Evolutionary conservation across 805 yeast genomes (phyloP).

Genomic region (Ogataea pini): DNA sequence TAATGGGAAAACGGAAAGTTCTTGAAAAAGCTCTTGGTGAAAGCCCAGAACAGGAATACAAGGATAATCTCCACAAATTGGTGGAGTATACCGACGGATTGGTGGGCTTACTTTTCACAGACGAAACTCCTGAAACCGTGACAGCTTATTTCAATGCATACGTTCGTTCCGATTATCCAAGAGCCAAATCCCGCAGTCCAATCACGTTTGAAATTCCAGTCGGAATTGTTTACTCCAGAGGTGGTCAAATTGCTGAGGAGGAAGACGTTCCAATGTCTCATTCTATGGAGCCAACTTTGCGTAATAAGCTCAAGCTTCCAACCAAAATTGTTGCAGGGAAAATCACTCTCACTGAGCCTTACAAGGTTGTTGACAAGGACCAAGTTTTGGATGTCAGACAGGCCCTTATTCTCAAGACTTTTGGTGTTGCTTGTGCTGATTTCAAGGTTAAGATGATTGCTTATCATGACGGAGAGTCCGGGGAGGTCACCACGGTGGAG

Average conservation of each 20-base stretch:
- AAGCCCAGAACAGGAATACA: slow-evolving; percentile 84
- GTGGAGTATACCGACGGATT: slow-evolving; percentile 69
- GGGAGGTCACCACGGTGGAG: slow-evolving; percentile 26
- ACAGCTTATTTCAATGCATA: slow-evolving; percentile 80
- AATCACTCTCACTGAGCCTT: slow-evolving; percentile 72
- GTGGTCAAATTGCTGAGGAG: slow-evolving; percentile 85
- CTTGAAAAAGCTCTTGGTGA: slow-evolving; percentile 91
- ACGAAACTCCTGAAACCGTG: slow-evolving; percentile 89
- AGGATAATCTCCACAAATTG: slow-evolving; percentile 75
- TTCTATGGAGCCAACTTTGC: slow-evolving; percentile 88
- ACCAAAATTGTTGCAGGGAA: slow-evolving; percentile 90
- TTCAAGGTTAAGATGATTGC: slow-evolving; percentile 82
- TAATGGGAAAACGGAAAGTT: slow-evolving; percentile 91
- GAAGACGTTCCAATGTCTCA: slow-evolving; percentile 98
- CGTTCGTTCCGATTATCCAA: slow-evolving; percentile 77
- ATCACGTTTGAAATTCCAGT: slow-evolving; percentile 82
- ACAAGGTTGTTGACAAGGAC: slow-evolving; percentile 77
- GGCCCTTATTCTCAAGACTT: slow-evolving; percentile 88
- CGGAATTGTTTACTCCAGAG: slow-evolving; percentile 92
- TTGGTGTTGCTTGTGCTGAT: slow-evolving; percentile 92
- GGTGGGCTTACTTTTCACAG: slow-evolving; percentile 84
- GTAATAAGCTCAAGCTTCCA: slow-evolving; percentile 88
- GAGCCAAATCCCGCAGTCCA: slow-evolving; percentile 87
- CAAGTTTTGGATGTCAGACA: slow-evolving; percentile 84
- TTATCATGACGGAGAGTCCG: slow-evolving; percentile 66